phyloP scores from a whole-genome alignment of 352 stramenopile species.

The Globisporangium irregulare region DNA sequence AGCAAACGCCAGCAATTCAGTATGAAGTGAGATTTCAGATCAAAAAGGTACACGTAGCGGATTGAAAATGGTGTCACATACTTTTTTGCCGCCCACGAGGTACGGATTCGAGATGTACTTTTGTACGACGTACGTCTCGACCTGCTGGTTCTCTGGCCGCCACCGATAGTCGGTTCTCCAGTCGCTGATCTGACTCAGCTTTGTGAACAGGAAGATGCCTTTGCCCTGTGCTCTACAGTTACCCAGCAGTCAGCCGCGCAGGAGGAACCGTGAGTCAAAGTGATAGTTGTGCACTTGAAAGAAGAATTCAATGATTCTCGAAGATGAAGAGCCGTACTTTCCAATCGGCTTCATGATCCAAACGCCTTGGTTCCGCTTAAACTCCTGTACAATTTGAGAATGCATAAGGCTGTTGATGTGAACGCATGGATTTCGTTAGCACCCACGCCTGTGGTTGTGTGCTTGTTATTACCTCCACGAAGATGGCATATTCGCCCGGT shows the following conservation, averaged over 20 bases:
- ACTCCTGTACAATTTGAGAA: conserved; percentile 42
- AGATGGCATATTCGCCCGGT: conserved; percentile 93
- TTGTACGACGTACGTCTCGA: conserved; percentile 93
- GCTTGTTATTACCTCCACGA: conserved; percentile 66
- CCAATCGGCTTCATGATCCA: conserved; percentile 98
- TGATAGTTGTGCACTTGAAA: background rate
- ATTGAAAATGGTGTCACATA: conserved; percentile 8
- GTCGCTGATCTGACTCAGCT: conserved; percentile 91
- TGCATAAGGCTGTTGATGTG: too few relatives aligned
- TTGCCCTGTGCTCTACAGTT: conserved; percentile 71
- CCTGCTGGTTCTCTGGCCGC: conserved; percentile 72
- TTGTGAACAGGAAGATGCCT: conserved; percentile 95
- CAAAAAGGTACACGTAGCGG: background rate
- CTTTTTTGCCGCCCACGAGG: conserved; percentile 92
- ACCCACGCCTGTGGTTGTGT: too few relatives aligned
- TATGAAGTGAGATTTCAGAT: background rate
- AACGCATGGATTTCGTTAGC: too few relatives aligned
- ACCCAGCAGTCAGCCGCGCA: background rate
- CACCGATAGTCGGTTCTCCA: conserved; percentile 90
- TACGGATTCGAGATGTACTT: conserved; percentile 94
- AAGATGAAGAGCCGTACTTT: conserved; percentile 46
- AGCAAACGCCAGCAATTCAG: background rate
- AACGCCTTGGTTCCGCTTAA: conserved; percentile 87
- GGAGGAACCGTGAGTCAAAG: too few relatives aligned
- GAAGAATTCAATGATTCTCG: background rate